These are phyloP conservation scores for Umbelopsis ramanniana DNA, from an alignment of 192 early-diverging fungal genomes.

Conservation along the genomic window DNA sequence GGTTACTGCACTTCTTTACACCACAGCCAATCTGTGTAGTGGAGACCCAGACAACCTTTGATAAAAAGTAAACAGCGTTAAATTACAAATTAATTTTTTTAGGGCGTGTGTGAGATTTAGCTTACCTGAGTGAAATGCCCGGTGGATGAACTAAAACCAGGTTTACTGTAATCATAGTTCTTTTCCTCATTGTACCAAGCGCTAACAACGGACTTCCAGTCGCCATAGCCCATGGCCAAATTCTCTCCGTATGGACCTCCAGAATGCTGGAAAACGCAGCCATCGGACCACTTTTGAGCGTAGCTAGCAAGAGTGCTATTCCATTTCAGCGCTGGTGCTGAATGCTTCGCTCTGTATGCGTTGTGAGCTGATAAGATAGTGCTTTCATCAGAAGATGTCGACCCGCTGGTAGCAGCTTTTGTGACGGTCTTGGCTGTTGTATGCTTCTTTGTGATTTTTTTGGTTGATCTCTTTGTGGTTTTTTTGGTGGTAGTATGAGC, in stretches of 20 bases:
- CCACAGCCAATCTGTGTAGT: conserved; percentile 44
- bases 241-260: conserved; percentile 49
- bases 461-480: neutral
- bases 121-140: conserved; percentile 52
- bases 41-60: conserved; percentile 38
- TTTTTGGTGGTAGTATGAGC: neutral
- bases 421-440: neutral
- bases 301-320: conserved; percentile 34
- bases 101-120: neutral
- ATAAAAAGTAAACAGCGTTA: neutral
- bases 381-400: neutral
- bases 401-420: neutral
- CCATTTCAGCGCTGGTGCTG: conserved; percentile 46
- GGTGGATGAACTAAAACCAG: conserved; percentile 41
- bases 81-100: neutral
- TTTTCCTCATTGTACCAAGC: conserved; percentile 52
- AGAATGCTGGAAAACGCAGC: conserved; percentile 50
- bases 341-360: conserved; percentile 43
- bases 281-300: conserved; percentile 46
- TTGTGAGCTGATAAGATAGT: conserved; percentile 46
- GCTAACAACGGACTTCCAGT: conserved; percentile 33
- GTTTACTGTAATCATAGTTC: conserved; percentile 47
- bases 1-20: conserved; percentile 28
- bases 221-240: conserved; percentile 46
- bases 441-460: neutral